These are phyloP conservation scores for Tetracladium marchalianum DNA, from an alignment of 495 filamentous ascomycete species.

Conservation along the genomic window DNA sequence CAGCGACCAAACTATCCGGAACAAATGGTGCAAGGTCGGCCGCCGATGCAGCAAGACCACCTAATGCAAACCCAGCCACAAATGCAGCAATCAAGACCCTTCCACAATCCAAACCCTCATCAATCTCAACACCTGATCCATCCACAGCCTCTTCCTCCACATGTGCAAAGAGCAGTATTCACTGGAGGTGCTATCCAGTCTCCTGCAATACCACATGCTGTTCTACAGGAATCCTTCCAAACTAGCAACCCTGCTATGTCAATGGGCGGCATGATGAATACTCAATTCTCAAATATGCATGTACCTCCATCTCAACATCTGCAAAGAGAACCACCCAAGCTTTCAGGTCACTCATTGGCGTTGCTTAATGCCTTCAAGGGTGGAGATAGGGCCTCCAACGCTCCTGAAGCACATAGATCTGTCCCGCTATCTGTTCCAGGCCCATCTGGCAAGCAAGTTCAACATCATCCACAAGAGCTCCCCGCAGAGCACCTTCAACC, in stretches of 20 bases:
- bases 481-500: neutral
- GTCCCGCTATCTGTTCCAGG: constrained; percentile 1
- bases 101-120: constrained; percentile 19
- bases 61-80: constrained; percentile 15
- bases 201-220: constrained; percentile 28
- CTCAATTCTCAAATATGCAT: constrained; percentile 37
- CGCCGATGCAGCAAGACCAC: constrained; percentile 9
- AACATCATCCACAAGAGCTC: constrained; percentile 13
- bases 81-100: constrained; percentile 15
- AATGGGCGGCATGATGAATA: constrained; percentile 15
- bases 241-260: neutral
- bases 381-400: constrained; percentile 6
- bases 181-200: constrained; percentile 20
- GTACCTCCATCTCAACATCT: constrained; percentile 43
- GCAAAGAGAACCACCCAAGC: constrained; percentile 32
- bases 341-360: constrained; percentile 53
- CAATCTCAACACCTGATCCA: constrained; percentile 36
- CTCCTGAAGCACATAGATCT: constrained; percentile 1
- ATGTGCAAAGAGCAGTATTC: constrained; percentile 17
- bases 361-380: constrained; percentile 56
- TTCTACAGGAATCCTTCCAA: constrained; percentile 27
- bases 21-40: neutral
- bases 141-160: constrained; percentile 37
- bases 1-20: constrained; percentile 3
- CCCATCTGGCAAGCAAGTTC: neutral